Base-by-base conservation (phyloP, 2,329 filamentous ascomycete genomes). In the Cladosporium sp. region DNA sequence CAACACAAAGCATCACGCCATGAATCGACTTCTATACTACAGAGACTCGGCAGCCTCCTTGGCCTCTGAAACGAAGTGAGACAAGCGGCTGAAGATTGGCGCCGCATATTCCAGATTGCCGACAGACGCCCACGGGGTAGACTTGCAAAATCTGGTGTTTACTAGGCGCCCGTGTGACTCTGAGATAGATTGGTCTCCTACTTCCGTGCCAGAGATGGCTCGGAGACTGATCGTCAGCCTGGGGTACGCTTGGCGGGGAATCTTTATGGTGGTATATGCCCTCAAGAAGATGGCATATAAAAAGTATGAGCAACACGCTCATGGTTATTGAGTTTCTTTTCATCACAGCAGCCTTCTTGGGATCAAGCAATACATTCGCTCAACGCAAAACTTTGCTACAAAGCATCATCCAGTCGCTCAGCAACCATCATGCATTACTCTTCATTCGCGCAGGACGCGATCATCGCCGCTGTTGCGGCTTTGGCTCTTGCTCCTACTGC, bases 171-270 rank as follows among this genome's bases (percentile, higher is more conserved):
- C 55, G 55, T 53, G 57, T 53, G 63, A 65, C 49, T 52, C 40
- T 46, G 55, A 60, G 55, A 65, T 65, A 65, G 63, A 65, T 65
- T 65, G 63, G 11, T 26, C 44, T 40, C 4, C 28, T 29, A 49
- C 44, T 40, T 60, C 63, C 63, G 63, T 65, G 55, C 63, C 63
- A 53, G 63, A 65, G 40, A 58, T 53, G 57, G 44, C 28, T 21
- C 55, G 63, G 57, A 60, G 55, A 33, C 14, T 53, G 55, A 52
- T 21, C 55, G 37, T 33, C 55, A 58, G 63, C 26, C 63, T 53
- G 55, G 63, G 57, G 60, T 46, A 58, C 23, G 26, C 63, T 65
- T 65, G 63, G 63, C 55, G 50, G 21, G 12, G 18, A 53, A 53
- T 29, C 16, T 29, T 29, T 55, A 49, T 18, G 14, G 29, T 53